Percentiles rank a stretch among this genome's conserved stretches.
Conservation (phyloP, 495 filamentous ascomycete species). For the Monascus purpureus region DNA sequence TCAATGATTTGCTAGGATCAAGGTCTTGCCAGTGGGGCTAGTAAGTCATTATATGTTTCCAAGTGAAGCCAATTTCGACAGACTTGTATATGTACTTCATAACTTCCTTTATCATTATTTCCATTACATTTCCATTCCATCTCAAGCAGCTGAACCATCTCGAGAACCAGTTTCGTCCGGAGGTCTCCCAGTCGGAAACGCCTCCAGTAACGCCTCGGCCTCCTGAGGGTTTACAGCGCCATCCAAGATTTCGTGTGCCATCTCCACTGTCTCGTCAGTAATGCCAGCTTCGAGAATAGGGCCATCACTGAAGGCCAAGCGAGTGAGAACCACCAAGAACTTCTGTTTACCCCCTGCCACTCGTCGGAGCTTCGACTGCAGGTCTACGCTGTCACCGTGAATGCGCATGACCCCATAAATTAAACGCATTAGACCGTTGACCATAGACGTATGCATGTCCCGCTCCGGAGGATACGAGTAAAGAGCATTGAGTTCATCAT, state of each 20-base stretch:
- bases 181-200: constrained; percentile 34
- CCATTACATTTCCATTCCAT: no score
- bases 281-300: constrained; percentile 49
- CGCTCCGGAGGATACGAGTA: constrained; percentile 38
- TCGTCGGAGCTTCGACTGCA: constrained; percentile 41
- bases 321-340: constrained; percentile 47
- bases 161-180: constrained; percentile 15
- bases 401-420: constrained; percentile 43
- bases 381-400: constrained; percentile 33
- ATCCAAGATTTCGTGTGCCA: constrained; percentile 51
- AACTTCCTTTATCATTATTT: no score
- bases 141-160: no score
- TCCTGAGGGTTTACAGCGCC: constrained; percentile 54
- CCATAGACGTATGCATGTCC: constrained; percentile 25
- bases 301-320: constrained; percentile 54
- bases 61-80: no score
- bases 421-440: constrained; percentile 49
- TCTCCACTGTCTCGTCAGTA: constrained; percentile 50
- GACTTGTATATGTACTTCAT: no score
- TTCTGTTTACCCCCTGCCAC: constrained; percentile 50
- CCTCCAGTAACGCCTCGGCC: constrained; percentile 47
- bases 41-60: no score
- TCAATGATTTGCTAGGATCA: no score
- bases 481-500: constrained; percentile 46
- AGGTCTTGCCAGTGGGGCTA: no score